phyloP scores from a whole-genome alignment of 1,284 basidiomycete genomes.

The Cryptococcus sp. region DNA sequence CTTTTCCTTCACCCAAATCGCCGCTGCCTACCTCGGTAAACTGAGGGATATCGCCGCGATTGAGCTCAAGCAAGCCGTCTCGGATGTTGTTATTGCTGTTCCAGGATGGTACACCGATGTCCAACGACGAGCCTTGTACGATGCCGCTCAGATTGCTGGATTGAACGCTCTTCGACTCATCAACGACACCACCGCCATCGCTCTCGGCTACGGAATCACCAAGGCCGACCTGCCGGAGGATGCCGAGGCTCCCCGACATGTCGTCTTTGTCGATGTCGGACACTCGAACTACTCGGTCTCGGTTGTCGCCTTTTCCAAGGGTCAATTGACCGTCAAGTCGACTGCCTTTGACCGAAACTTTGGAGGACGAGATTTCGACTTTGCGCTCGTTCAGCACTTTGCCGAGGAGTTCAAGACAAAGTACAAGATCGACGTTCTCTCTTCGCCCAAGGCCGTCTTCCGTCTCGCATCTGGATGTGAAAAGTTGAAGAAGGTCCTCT shows the following conservation, averaged over 20 bases:
- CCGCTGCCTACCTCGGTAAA: conserved; percentile 79
- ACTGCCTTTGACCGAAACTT: conserved; percentile 85
- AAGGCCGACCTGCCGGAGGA: conserved; percentile 82
- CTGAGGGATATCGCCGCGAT: conserved; percentile 73
- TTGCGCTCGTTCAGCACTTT: conserved; percentile 78
- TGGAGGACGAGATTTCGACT: conserved; percentile 90
- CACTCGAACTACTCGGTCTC: conserved; percentile 80
- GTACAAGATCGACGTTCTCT: conserved; percentile 90
- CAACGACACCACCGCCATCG: conserved; percentile 88
- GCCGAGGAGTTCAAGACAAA: conserved; percentile 82
- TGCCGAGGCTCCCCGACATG: conserved; percentile 69
- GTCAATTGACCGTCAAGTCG: conserved; percentile 74
- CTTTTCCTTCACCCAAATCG: conserved; percentile 80
- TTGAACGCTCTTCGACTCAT: conserved; percentile 86
- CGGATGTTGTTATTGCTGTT: conserved; percentile 86
- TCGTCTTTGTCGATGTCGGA: conserved; percentile 88
- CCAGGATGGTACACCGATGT: conserved; percentile 92
- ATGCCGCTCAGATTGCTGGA: conserved; percentile 79
- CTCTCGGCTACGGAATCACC: conserved; percentile 93
- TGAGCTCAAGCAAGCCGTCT: conserved; percentile 77
- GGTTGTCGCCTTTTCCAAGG: conserved; percentile 86
- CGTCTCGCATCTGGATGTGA: conserved; percentile 74
- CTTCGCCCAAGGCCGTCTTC: conserved; percentile 85
- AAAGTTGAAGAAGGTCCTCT: conserved; percentile 65
- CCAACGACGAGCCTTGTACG: conserved; percentile 79